These are phyloP conservation scores for Annulohypoxylon moriforme DNA, from an alignment of 495 filamentous ascomycete species.

Conservation along the genomic window DNA sequence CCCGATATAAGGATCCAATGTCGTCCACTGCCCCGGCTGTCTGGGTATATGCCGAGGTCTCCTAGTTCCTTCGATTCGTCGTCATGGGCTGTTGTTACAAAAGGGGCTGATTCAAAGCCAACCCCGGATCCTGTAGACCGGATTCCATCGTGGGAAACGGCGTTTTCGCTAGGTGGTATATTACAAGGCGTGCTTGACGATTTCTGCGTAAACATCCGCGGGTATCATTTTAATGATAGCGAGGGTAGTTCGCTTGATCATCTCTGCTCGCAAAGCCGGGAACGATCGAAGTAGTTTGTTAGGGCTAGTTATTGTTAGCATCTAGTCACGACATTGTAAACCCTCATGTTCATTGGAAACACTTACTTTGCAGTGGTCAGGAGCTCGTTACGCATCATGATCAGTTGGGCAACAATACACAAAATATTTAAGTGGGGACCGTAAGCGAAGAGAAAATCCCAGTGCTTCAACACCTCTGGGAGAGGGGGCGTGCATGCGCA, in stretches of 20 bases:
- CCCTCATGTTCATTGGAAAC: neutral
- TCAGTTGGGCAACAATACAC: constrained; percentile 96
- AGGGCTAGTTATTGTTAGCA: constrained; percentile 67
- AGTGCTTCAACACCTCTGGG: constrained; percentile 92
- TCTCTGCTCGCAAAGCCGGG: constrained; percentile 81
- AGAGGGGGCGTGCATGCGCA: constrained; percentile 97
- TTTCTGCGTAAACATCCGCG: constrained; percentile 85
- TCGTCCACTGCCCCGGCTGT: constrained; percentile 5
- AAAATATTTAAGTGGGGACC: constrained; percentile 94
- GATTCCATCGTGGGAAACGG: neutral
- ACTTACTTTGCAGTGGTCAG: constrained; percentile 83
- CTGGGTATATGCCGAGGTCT: constrained; percentile 1
- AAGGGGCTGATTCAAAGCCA: constrained; percentile 1
- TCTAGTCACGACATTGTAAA: neutral
- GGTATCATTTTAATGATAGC: constrained; percentile 87
- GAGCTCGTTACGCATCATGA: constrained; percentile 86
- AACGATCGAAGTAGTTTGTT: constrained; percentile 93
- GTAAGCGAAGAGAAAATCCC: constrained; percentile 98
- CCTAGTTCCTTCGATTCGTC: neutral
- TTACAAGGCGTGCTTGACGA: constrained; percentile 86
- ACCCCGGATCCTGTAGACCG: neutral
- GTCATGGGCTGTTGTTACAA: constrained; percentile 30
- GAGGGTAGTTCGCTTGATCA: constrained; percentile 82
- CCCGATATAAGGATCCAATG: constrained; percentile 12
- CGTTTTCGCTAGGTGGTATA: neutral